Evolutionary conservation across 768 basidiomycete species (phyloP), one percentile per base, ranked within the genome.

Genomic region (Dacryopinax spathularia): DNA sequence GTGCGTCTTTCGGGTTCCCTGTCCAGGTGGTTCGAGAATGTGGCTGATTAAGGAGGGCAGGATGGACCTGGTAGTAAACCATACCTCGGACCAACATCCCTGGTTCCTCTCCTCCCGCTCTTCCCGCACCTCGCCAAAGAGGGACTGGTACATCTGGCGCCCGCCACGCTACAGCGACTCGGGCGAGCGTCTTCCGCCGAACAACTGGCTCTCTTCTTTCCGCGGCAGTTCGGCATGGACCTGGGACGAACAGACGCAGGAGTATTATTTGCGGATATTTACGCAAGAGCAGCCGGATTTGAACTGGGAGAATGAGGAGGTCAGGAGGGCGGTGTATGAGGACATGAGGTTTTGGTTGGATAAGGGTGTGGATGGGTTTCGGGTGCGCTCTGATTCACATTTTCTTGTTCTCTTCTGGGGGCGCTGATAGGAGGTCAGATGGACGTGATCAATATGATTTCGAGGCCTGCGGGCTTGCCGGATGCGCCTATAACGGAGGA

Each of bases 51-150:
- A 33, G 29, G 41, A 27, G 43, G 66, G 56, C 70, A 86, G 85
- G 74, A 86, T 87, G 83, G 87, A 89, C 69, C 79, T 89, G 1
- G 88, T 88, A 29, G 83, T 84, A 9, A 88, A 88, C 71, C 87
- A 88, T 70, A 81, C 82, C 2, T 61, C 37, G 22, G 39, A 20
- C 33, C 66, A 88, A 84, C 88, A 88, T 67, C 78, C 76, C 12
- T 89, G 88, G 88, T 90, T 88, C 74, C 65, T 77, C 33, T 76
- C 82, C 67, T 84, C 85, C 27, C 80, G 67, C 71, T 78, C 73
- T 70, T 82, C 75, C 56, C 76, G 76, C 60, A 71, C 75, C 6
- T 77, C 80, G 69, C 79, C 83, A 0, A 87, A 85, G 71, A 80
- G 87, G 15, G 81, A 88, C 69, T 88, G 86, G 85, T 90, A 88